Evolutionary conservation across 305 asterid species (phyloP), one percentile per base, ranked within the genome.

Genomic region (Fraxinus xanthoxyloides): DNA sequence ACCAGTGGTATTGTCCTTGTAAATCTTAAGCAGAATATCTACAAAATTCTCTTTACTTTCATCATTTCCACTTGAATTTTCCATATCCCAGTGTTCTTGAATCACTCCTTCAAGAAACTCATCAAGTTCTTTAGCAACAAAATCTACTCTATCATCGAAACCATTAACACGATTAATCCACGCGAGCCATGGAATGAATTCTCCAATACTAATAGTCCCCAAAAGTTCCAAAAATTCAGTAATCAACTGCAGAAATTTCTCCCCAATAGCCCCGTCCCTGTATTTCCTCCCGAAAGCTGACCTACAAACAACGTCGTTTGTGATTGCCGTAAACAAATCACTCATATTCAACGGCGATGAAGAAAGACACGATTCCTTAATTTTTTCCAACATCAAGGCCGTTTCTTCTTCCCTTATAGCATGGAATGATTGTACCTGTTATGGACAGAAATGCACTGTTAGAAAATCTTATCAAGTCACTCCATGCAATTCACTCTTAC

Each of bases 391-490:
- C 40, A 78, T 30, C 28, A 59, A 46, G 4, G 77, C 26, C 17
- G 77, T 34, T 73, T 78, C 81, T 78, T 78, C 75, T 78, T 78
- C 76, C 72, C 81, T 61, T 12, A 78, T 59, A 6, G 32, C 32
- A 3, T 36, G 76, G 9, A 78, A 61, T 21, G 76, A 78, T 31
- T 67, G 59, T 6, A 65, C 73, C 73, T 65, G 73, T 61, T 7
- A 61, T 61, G 12, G 2, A 24, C n/a, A 23, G 34, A 65, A 59
- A 59, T 59, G 3, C 70, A 65, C 73, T 1, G 34, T 65, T 23
- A 23, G 32, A 9, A 65, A 10, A 26, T 65, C 72, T 61, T 23
- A 65, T 21, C 28, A 23, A 59, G 69, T 2, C 12, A 59, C 5
- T 21, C 69, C 56, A 46, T 0, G 19, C 56, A 46, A 46, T 15